Evolutionary conservation across 768 basidiomycete species (phyloP), one percentile per base, ranked within the genome.

Genomic region (Calocera viscosa): DNA sequence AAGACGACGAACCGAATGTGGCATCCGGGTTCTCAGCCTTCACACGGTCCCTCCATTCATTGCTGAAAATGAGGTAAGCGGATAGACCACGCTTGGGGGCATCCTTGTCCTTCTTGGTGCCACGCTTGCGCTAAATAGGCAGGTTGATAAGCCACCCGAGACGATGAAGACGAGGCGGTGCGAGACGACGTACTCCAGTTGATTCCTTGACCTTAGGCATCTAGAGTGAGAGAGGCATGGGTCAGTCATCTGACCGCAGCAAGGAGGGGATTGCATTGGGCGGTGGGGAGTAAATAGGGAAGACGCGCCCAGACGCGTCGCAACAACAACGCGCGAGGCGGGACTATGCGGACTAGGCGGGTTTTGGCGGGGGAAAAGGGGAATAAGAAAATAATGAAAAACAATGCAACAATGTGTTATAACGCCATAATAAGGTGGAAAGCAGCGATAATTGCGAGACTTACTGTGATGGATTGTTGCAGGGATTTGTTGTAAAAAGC

Each of bases 41-140:
- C 83, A 97, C 90, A 75, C 89, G 85, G 78, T 94, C 90, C 75
- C 94, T 84, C 90, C 91, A 89, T 77, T 93, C 94, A 77, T 94
- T 90, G 72, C 86, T 87, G 83, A 97, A 98, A 88, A 94, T 94
- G 95, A 98, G 96, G 81, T 96, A 98, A 41, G 95, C 93, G 33
- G 94, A 96, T 53, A 96, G 82, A 0, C 91, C 89, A 65, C 94
- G 86, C 80, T 97, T 96, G 69, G 92, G 93, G 49, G 87, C 85
- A 77, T 89, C 88, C 69, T 84, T 84, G 76, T 92, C 87, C 78
- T 91, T 92, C 69, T 74, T 73, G 26, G 71, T 70, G 26, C 63
- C 60, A 66, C 63, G 68, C 70, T 74, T 74, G 63, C 26, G 68
- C 69, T 65, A 63, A 68, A 72, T 72, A 41, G 65, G 40, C 40